Base-by-base conservation (phyloP, 2,329 filamentous ascomycete genomes). In the Didymella arachidicola region DNA sequence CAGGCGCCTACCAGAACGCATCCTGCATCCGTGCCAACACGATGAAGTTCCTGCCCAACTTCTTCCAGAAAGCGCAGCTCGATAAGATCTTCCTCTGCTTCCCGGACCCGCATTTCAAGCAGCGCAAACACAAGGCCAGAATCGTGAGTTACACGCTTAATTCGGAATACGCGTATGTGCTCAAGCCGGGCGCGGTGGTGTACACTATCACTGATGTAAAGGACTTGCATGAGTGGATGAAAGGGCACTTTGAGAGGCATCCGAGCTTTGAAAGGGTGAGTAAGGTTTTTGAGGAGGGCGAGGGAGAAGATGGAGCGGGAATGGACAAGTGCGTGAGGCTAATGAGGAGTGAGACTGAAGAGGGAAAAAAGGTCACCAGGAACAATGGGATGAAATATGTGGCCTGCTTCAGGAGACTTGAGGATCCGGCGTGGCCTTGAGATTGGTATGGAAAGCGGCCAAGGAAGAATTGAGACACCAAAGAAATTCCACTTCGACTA, bases 41-140 rank as follows among this genome's bases (percentile, higher is more conserved):
- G 5, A 99, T 99, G 95, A 99, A 99, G 77, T 99, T 98, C 78
- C 82, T 99, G n/a, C 94, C 96, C 62, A 98, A 99, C 75, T 97
- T 97, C 83, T 98, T 99, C 82, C 81, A 79, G 53, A 90, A 89
- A 71, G 83, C 80, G 14, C 93, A 97, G 75, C 86, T 99, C 14
- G 86, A 84, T 63, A 96, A 96, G 74, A 91, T 98, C 73, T 99
- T 99, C 78, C 91, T 99, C 70, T 99, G 95, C 81, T 99, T 99
- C 75, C 95, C 95, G 0, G 95, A 99, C 72, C 95, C 95, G 59
- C 95, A 99, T 79, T 99, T 99, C 83, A 99, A 99, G 79, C 87
- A 92, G 12, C 86, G 94, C 63, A 99, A 99, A 79, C 95, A 98
- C 82, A 99, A 99, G 79, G 93, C 93, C 38, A 85, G 95, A 38